Base-by-base conservation (phyloP, 1,284 basidiomycete genomes). In the Marasmius sp. region DNA sequence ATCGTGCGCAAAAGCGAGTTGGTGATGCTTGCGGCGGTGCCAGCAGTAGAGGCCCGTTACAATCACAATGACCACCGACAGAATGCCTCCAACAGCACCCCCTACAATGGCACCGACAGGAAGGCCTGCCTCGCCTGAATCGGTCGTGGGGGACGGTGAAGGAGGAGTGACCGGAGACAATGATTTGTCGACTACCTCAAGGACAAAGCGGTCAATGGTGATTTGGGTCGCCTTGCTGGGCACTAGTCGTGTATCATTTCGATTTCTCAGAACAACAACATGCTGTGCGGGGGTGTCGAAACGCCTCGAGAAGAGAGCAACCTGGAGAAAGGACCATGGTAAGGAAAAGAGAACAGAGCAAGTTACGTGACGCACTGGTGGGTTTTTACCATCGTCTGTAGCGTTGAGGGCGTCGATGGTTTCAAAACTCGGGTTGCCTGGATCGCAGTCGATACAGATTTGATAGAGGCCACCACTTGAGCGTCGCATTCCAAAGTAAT, bases 401-500 rank as follows among this genome's bases (percentile, higher is more conserved):
- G 45, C 6, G 51, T 73, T 68, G 9, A 74, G 61, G 6, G 61
- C 73, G 57, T 74, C 68, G 34, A 74, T 71, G 9, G 53, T 53
- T 34, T 65, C 60, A 58, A 70, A 73, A 33, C 61, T 59, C n/a
- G 63, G 65, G 38, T 68, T 58, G 38, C 70, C 67, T 27, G 71
- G 70, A 59, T 72, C 70, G 57, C 73, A 73, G 64, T 75, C 74
- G 18, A 63, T 57, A 49, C 61, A 66, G 10, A 64, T 48, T n/a
- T 27, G 50, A 52, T 64, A 64, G 6, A 59, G 27, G 7, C 60
- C 71, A 9, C 71, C 71, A 34, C 59, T 52, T 43, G 61, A 68
- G 11, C 67, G 66, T 16, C 38, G 59, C 20, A 74, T 71, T 1
- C 72, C 74, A 58, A 66, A 75, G 61, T 72, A 73, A 43, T 70